Conservation (phyloP, 148 eudicot genomes). For the Hydrangea macrophylla region DNA sequence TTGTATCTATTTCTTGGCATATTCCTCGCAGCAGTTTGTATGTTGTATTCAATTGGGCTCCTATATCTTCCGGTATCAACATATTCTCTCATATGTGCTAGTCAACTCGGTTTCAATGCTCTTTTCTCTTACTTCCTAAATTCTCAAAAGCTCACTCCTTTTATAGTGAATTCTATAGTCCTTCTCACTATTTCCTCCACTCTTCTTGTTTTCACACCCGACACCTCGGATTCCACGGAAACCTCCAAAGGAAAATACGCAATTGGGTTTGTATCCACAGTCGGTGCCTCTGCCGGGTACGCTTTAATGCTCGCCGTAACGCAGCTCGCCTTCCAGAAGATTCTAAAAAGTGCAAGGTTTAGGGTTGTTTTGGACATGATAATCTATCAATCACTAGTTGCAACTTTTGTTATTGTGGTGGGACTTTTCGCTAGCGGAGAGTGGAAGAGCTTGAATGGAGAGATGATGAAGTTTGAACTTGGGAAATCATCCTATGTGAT, state of each 20-base stretch:
- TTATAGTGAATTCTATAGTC: constrained; percentile 49
- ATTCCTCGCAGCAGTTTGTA: constrained; percentile 31
- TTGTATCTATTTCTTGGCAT: constrained; percentile 36
- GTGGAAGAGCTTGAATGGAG: constrained; percentile 36
- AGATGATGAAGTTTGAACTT: constrained; percentile 38
- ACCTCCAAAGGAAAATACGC: constrained; percentile 24
- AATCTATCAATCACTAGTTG: constrained; percentile 29
- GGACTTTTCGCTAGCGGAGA: constrained; percentile 64
- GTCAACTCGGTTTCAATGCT: constrained; percentile 60
- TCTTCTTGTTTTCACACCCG: constrained; percentile 39
- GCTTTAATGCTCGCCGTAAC: constrained; percentile 35
- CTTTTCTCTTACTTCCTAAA: constrained; percentile 53
- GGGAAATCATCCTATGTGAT: constrained; percentile 51
- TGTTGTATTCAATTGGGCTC: constrained; percentile 57
- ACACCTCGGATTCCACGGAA: constrained; percentile 15
- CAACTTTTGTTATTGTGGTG: constrained; percentile 25
- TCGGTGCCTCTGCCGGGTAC: constrained; percentile 54
- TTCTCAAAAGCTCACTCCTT: constrained; percentile 59
- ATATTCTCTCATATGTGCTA: constrained; percentile 52
- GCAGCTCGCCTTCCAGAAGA: constrained; percentile 37
- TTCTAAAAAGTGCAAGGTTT: constrained; percentile 24
- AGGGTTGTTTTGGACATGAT: constrained; percentile 31
- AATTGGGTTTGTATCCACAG: constrained; percentile 45
- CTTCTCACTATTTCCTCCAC: constrained; percentile 56
- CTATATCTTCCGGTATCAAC: constrained; percentile 59